A percentile compares a stretch with the other conserved stretches of the same genome.
Evolutionary conservation across 208 protist genomes (phyloP).

Genomic region (Trypanosoma mega): DNA sequence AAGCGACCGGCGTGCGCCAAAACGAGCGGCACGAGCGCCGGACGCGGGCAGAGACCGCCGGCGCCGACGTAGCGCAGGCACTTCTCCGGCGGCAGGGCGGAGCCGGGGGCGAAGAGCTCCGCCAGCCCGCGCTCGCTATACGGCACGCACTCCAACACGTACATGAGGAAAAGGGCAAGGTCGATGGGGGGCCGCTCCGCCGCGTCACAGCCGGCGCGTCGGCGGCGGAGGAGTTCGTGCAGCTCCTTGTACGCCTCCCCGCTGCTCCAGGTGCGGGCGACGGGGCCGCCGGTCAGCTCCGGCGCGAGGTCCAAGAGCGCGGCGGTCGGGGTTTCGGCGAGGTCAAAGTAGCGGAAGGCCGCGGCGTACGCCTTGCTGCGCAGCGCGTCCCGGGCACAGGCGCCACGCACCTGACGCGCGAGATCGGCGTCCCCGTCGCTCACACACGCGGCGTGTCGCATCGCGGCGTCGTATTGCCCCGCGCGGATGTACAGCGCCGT

Average conservation of each 20-base stretch:
- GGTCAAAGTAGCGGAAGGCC: slow-evolving; percentile 29
- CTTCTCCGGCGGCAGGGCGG: slow-evolving; percentile 8
- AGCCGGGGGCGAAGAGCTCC: slow-evolving; percentile 13
- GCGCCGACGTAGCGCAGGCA: slow-evolving; percentile 11
- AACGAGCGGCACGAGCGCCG: slow-evolving; percentile 15
- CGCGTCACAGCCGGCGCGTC: neutral
- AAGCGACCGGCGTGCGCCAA: slow-evolving; percentile 10
- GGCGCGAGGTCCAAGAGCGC: slow-evolving; percentile 24
- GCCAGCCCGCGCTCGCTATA: slow-evolving; percentile 10
- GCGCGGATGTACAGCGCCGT: slow-evolving; percentile 5
- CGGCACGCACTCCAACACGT: slow-evolving; percentile 19
- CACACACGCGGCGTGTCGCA: slow-evolving; percentile 9
- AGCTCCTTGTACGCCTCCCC: slow-evolving; percentile 27
- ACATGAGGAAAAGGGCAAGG: slow-evolving; percentile 37
- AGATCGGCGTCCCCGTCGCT: neutral
- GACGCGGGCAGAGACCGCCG: slow-evolving; percentile 12
- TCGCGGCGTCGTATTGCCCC: slow-evolving; percentile 10
- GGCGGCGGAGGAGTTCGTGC: slow-evolving; percentile 16
- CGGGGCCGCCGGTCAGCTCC: slow-evolving; percentile 19
- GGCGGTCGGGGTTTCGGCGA: slow-evolving; percentile 18
- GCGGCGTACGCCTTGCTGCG: slow-evolving; percentile 10
- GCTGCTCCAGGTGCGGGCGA: slow-evolving; percentile 10
- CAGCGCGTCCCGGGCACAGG: slow-evolving; percentile 29
- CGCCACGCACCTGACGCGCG: slow-evolving; percentile 19
- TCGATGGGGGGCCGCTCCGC: slow-evolving; percentile 20